Evolutionary conservation across 2,329 filamentous ascomycete genomes (phyloP).

Genomic region (Fusarium chlamydosporum): DNA sequence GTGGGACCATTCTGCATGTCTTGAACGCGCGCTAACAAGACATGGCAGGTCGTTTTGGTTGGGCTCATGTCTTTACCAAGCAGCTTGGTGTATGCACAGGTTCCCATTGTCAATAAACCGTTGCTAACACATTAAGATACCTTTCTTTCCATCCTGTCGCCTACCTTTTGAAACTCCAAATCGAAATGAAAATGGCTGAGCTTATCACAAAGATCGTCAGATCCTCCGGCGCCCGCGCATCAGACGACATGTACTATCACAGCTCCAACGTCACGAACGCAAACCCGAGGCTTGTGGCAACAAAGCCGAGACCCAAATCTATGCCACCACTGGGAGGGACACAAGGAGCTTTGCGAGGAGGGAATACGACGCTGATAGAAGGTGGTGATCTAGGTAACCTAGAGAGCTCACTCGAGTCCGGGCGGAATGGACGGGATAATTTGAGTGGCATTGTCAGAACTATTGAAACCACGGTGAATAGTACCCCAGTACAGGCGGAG

Average conservation of each 20-base stretch:
- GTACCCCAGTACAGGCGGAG: not conserved
- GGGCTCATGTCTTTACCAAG: constrained; percentile 51
- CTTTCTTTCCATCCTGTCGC: constrained; percentile 61
- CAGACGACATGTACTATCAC: constrained; percentile 27
- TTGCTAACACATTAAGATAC: constrained; percentile 39
- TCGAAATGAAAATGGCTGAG: constrained; percentile 66
- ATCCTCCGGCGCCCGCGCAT: not conserved
- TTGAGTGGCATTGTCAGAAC: constrained; percentile 40
- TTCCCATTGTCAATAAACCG: rapidly evolving
- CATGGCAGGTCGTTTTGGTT: constrained; percentile 40
- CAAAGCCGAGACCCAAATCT: not conserved
- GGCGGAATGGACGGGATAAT: constrained; percentile 10
- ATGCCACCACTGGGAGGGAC: constrained; percentile 6
- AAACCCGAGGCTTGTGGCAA: not conserved
- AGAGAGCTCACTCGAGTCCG: not conserved
- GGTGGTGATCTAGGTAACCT: constrained; percentile 15
- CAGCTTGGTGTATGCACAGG: constrained; percentile 44
- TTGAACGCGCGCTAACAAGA: not conserved
- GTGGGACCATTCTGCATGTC: rapidly evolving
- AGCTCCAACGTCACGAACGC: constrained; percentile 8
- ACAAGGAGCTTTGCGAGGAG: constrained; percentile 1
- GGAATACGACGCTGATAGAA: constrained; percentile 13
- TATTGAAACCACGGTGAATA: constrained; percentile 40
- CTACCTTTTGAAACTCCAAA: constrained; percentile 64
- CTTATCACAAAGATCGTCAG: constrained; percentile 59